Base-by-base conservation (phyloP, 805 yeast species). In the Candida sakaeoensis region DNA sequence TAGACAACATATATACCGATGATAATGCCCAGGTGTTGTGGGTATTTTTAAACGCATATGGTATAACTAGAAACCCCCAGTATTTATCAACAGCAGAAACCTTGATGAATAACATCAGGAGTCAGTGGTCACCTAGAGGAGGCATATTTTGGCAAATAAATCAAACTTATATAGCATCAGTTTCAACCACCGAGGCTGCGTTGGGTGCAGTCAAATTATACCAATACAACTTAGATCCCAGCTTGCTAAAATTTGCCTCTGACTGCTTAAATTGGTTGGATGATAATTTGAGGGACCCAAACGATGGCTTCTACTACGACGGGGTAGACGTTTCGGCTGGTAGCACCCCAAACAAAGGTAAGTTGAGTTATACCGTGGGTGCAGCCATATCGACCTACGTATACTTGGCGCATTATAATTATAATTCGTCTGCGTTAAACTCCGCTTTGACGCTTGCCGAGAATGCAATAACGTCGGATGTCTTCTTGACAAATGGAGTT, bases 111-210 rank as follows among this genome's bases (percentile, higher is more conserved):
- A 49, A 44, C 29, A 32, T 56, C 14, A 42, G 37, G 42, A 36
- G 35, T 9, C 58, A 56, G 44, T 49, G 52, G 49, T 50, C 50
- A 25, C 34, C 36, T 12, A 46, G 43, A 12, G 63, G 63, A 2
- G 63, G 62, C 4, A 53, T 58, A 5, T 41, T 37, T 22, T 55
- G 62, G 62, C 39, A 49, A 15, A 46, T 50, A 30, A 39, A 51
- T 8, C 44, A 39, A 9, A 45, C 41, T 16, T 58, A 58, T 36
- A 46, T 56, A 18, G 57, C 63, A 9, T 55, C 63, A 8, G 56
- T 58, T 25, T 55, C 62, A n/a, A 54, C 59, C 10, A 45, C 49
- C 8, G 63, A 58, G 42, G 56, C 57, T 1, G 62, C 58, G 5
- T 48, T 58, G 29, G 58, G 61, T 8, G 58, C 62, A 4, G 44